Evolutionary conservation across 116 monocot species (phyloP).

Genomic region (Cymodocea nodosa): DNA sequence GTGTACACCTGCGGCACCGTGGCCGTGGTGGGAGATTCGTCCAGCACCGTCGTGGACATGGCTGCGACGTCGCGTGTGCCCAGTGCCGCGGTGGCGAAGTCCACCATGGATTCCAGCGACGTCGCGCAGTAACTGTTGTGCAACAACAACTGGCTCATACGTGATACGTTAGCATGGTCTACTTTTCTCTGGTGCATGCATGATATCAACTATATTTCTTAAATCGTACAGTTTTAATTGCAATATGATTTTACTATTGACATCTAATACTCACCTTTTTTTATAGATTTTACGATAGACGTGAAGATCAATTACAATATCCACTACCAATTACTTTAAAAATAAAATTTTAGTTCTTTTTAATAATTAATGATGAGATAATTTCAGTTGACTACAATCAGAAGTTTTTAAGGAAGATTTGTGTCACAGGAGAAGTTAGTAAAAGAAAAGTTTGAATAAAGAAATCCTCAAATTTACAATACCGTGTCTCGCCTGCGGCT

Average conservation of each 20-base stretch:
- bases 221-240: too few species aligned
- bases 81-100: conserved; percentile 11
- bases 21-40: too few species aligned
- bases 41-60: conserved; percentile 5
- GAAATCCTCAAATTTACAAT: background rate
- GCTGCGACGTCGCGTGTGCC: background rate
- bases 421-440: background rate
- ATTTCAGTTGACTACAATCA: too few species aligned
- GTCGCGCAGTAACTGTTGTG: conserved; percentile 10
- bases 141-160: background rate
- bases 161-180: too few species aligned
- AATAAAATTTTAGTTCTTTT: too few species aligned
- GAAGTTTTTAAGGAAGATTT: background rate
- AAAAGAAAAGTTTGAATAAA: background rate
- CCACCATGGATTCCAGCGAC: conserved; percentile 21
- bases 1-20: conserved; percentile 7
- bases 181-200: background rate
- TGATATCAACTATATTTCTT: too few species aligned
- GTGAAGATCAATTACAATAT: too few species aligned
- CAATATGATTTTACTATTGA: background rate
- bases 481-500: conserved; percentile 14
- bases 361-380: too few species aligned
- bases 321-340: too few species aligned
- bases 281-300: too few species aligned
- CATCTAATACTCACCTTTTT: too few species aligned